Conservation (phyloP, 2,329 filamentous ascomycete species). For the Claviceps spartinae region DNA sequence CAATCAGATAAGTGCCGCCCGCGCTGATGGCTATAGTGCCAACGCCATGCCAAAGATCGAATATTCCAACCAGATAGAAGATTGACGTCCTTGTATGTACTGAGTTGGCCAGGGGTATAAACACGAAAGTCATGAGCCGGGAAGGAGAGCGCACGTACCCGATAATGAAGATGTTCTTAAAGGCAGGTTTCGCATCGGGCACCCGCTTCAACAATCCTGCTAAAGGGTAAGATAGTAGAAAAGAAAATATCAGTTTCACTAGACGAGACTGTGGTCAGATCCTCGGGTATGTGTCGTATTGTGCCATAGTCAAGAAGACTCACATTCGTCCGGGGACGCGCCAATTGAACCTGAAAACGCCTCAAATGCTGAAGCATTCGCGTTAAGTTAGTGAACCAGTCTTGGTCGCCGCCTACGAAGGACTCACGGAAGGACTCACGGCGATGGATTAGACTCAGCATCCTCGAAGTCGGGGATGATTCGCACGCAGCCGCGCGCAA, state of each 20-base stretch:
- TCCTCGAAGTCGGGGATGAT: constrained; percentile 1
- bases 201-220: constrained; percentile 80
- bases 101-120: background rate
- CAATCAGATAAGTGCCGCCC: constrained; percentile 67
- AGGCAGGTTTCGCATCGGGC: constrained; percentile 67
- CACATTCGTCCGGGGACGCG: constrained; percentile 26
- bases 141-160: constrained; percentile 31
- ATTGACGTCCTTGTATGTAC: constrained; percentile 47
- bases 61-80: constrained; percentile 89
- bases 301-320: constrained; percentile 5
- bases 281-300: background rate
- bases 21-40: constrained; percentile 69
- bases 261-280: constrained; percentile 2
- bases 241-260: constrained; percentile 91
- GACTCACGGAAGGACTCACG: constrained; percentile 14
- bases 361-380: constrained; percentile 18
- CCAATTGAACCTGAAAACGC: constrained; percentile 18
- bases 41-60: constrained; percentile 79
- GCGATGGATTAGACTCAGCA: constrained; percentile 12
- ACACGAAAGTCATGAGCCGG: no score
- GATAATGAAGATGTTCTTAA: constrained; percentile 83
- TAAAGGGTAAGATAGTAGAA: constrained; percentile 84
- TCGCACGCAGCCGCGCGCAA: background rate
- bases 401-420: background rate
- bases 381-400: background rate